phyloP scores from a whole-genome alignment of 208 protist species.

The Porcisia hertigi region DNA sequence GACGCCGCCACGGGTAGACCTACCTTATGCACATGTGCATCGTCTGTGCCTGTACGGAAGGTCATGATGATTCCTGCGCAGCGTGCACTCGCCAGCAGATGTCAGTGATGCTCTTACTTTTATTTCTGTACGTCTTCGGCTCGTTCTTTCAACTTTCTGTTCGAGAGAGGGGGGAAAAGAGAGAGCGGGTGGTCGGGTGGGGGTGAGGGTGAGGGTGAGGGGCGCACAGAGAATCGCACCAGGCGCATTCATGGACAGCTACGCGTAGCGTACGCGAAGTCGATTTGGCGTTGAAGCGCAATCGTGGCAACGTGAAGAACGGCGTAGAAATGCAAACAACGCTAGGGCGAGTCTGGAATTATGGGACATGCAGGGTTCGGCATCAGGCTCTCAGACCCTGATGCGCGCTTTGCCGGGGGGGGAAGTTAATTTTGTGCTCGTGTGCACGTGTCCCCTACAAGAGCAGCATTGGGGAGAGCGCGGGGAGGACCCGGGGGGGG shows the following conservation, averaged over 20 bases:
- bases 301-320: no score
- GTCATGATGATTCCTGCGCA: neutral
- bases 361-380: neutral
- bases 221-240: neutral
- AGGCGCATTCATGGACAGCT: neutral
- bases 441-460: neutral
- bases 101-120: no score
- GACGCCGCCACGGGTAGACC: neutral
- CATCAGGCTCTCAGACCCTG: no score
- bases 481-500: no score
- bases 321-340: neutral
- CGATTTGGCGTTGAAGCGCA: neutral
- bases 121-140: no score
- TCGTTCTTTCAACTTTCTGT: neutral
- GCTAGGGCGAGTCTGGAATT: neutral
- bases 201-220: neutral
- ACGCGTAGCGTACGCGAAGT: neutral
- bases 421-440: neutral
- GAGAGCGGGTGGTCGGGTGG: neutral
- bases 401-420: neutral
- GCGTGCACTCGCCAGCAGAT: neutral
- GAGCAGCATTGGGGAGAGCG: no score
- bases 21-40: neutral
- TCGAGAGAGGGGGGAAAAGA: neutral
- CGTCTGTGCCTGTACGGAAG: neutral